Conservation (phyloP, 192 early-diverging fungal species). For the Geosiphon pyriformis region DNA sequence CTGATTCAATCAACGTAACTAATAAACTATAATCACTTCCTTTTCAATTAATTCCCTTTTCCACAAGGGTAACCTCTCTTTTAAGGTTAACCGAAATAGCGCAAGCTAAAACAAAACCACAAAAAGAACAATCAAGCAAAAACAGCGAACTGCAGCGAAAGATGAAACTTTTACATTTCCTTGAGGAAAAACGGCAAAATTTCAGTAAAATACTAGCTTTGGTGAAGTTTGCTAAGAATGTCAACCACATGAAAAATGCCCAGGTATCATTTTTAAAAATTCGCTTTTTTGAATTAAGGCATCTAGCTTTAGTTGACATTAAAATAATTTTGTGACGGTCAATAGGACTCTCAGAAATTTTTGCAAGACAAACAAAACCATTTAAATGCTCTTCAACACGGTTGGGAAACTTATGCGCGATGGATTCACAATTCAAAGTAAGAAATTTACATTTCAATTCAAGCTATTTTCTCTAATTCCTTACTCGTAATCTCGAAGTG, state of each 20-base stretch:
- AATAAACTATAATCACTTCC: background rate
- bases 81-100: background rate
- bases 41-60: background rate
- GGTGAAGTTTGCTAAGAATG: conserved; percentile 70
- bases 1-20: background rate
- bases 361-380: background rate
- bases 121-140: background rate
- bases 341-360: background rate
- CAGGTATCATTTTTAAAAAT: conserved; percentile 41
- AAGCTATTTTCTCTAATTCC: background rate
- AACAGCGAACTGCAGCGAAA: conserved; percentile 42
- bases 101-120: background rate
- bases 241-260: conserved; percentile 63
- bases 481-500: background rate
- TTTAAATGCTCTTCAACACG: background rate
- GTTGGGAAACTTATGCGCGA: background rate
- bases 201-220: conserved; percentile 69
- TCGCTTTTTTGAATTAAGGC: background rate
- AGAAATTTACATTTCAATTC: background rate
- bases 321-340: background rate
- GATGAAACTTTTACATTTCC: conserved; percentile 58
- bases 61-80: background rate
- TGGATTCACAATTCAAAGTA: conserved; percentile 28
- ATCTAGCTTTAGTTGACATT: background rate
- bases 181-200: conserved; percentile 54